phyloP scores from a whole-genome alignment of 257 asterid genomes.

The Rubia yunnanensis region DNA sequence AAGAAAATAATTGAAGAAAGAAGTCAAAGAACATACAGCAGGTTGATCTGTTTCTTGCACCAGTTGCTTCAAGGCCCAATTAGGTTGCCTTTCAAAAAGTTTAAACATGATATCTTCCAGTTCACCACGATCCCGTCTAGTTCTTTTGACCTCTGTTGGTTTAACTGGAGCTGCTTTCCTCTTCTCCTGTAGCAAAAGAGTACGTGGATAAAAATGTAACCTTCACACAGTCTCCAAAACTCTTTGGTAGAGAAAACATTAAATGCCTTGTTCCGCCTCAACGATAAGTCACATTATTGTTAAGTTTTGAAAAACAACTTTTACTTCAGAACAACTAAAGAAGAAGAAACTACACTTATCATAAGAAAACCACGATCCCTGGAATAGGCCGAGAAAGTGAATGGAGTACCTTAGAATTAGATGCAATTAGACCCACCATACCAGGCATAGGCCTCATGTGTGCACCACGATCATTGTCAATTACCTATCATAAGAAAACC shows the following conservation, averaged over 20 bases:
- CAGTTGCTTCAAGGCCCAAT: constrained; percentile 87
- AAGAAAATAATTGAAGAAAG: constrained; percentile 4
- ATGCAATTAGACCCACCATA: constrained; percentile 61
- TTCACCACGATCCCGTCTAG: constrained; percentile 88
- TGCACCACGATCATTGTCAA: constrained; percentile 80
- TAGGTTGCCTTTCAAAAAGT: constrained; percentile 84
- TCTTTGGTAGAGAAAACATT: background rate
- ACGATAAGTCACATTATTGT: background rate
- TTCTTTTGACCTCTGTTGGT: constrained; percentile 73
- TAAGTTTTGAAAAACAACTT: background rate
- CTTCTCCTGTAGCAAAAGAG: constrained; percentile 52
- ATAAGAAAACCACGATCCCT: background rate
- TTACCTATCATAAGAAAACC: constrained; percentile 45
- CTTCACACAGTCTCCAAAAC: background rate
- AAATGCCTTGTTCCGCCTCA: background rate
- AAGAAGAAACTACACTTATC: background rate
- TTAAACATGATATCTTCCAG: constrained; percentile 92
- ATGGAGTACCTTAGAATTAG: constrained; percentile 58
- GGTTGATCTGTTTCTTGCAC: constrained; percentile 95
- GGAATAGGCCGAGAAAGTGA: background rate
- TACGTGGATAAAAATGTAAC: background rate
- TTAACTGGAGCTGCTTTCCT: constrained; percentile 69
- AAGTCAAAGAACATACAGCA: constrained; percentile 41
- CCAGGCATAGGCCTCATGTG: constrained; percentile 96
- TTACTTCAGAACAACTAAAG: background rate